These are phyloP conservation scores for Tephrocybe sp. DNA, from an alignment of 768 basidiomycete genomes.

Conservation along the genomic window DNA sequence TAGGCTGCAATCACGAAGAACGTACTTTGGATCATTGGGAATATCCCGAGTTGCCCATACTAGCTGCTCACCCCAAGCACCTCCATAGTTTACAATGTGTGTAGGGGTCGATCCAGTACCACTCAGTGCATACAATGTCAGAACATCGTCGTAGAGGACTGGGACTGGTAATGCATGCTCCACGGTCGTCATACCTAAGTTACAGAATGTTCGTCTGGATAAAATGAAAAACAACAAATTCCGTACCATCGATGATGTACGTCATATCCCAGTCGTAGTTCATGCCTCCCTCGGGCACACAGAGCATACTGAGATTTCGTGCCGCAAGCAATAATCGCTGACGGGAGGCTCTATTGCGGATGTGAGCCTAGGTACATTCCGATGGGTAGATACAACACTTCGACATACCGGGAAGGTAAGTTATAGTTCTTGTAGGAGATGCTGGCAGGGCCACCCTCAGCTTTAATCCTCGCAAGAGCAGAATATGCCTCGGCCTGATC, in stretches of 20 bases:
- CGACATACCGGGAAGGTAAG: slow-evolving; percentile 56
- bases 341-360: slow-evolving; percentile 53
- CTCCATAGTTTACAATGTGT: slow-evolving; percentile 79
- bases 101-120: slow-evolving; percentile 76
- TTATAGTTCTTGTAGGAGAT: slow-evolving; percentile 84
- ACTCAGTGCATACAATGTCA: slow-evolving; percentile 61
- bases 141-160: slow-evolving; percentile 63
- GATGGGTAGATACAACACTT: neutral
- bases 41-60: slow-evolving; percentile 69
- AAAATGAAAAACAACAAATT: neutral
- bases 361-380: neutral
- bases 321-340: slow-evolving; percentile 66
- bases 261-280: slow-evolving; percentile 79
- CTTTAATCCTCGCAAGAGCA: slow-evolving; percentile 67
- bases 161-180: slow-evolving; percentile 73
- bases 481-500: slow-evolving; percentile 62
- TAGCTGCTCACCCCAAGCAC: slow-evolving; percentile 62
- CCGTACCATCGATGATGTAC: slow-evolving; percentile 71
- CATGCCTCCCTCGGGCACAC: slow-evolving; percentile 80
- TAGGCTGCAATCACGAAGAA: slow-evolving; percentile 15
- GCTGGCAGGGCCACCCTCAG: slow-evolving; percentile 66
- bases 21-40: slow-evolving; percentile 68
- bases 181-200: slow-evolving; percentile 71
- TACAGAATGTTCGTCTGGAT: neutral
- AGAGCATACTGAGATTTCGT: slow-evolving; percentile 63